Conservation (phyloP, 2,329 filamentous ascomycete species). For the Sporothrix dimorphospora region DNA sequence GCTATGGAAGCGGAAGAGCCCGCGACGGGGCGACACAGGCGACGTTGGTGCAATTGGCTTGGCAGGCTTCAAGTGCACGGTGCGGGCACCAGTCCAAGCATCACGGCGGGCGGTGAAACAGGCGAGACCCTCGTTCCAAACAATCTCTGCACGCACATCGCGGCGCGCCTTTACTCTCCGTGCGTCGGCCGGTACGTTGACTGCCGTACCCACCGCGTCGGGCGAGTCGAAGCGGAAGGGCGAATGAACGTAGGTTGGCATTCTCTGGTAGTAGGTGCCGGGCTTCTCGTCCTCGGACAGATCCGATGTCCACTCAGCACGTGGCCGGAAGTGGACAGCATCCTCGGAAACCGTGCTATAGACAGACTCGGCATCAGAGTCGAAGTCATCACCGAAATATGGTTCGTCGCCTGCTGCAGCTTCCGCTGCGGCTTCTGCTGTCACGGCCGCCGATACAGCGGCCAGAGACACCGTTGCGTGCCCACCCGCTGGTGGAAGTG, state of each 20-base stretch:
- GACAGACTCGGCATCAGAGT: conserved; percentile 52
- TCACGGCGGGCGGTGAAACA: conserved; percentile 78
- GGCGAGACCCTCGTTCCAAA: conserved; percentile 81
- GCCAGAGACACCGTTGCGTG: neutral
- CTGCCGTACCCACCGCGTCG: conserved; percentile 49
- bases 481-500: neutral
- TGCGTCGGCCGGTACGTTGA: conserved; percentile 49
- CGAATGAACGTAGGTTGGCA: conserved; percentile 40
- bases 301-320: conserved; percentile 62
- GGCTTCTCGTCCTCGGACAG: conserved; percentile 54
- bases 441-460: conserved; percentile 26
- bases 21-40: conserved; percentile 51
- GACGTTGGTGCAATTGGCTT: conserved; percentile 47
- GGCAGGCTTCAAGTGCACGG: conserved; percentile 54
- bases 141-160: conserved; percentile 64
- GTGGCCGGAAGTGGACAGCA: conserved; percentile 51
- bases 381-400: conserved; percentile 46
- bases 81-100: conserved; percentile 80
- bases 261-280: conserved; percentile 34
- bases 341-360: conserved; percentile 64
- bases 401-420: neutral
- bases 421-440: neutral
- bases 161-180: conserved; percentile 60
- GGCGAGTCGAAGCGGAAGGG: conserved; percentile 57
- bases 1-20: conserved; percentile 54